A percentile compares a stretch with the other conserved stretches of the same genome.
Evolutionary conservation across 305 asterid genomes (phyloP).

Genomic region (Fraxinus baroniana): DNA sequence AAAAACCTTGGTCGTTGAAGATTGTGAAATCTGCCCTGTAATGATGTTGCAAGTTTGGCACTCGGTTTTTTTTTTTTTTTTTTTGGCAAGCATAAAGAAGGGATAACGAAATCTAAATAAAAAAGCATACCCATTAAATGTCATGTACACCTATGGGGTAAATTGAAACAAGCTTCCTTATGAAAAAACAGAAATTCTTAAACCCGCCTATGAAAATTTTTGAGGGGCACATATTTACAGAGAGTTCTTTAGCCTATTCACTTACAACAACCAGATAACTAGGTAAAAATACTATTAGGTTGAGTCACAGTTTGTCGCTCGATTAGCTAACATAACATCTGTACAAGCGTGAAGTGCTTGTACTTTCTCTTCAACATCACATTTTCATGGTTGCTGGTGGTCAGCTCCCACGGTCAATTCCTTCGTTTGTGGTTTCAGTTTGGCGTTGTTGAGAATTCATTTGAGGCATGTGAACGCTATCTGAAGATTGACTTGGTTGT

Average conservation of each 20-base stretch:
- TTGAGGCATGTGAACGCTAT: constrained; percentile 30
- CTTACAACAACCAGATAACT: background rate
- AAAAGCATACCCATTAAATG: background rate
- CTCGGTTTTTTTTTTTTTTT: too few relatives aligned
- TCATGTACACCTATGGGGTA: background rate
- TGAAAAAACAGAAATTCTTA: background rate
- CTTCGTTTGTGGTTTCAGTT: constrained; percentile 30
- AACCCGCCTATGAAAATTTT: background rate
- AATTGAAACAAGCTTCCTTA: background rate
- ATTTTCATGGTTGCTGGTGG: background rate
- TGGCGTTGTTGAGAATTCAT: constrained; percentile 30
- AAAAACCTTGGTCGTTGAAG: background rate
- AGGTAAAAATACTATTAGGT: background rate
- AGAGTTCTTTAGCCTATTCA: background rate
- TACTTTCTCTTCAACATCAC: background rate
- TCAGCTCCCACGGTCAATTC: constrained; percentile 30
- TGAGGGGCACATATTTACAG: constrained; percentile 20
- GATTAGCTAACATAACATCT: background rate
- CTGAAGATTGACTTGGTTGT: constrained; percentile 42
- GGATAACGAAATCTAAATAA: background rate
- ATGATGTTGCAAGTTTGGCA: background rate
- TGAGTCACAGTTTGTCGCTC: background rate
- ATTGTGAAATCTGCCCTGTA: background rate
- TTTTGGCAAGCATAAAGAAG: background rate
- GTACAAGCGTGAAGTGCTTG: background rate